These are phyloP conservation scores for Boletellus ananiceps DNA, from an alignment of 768 basidiomycete genomes.

Conservation along the genomic window DNA sequence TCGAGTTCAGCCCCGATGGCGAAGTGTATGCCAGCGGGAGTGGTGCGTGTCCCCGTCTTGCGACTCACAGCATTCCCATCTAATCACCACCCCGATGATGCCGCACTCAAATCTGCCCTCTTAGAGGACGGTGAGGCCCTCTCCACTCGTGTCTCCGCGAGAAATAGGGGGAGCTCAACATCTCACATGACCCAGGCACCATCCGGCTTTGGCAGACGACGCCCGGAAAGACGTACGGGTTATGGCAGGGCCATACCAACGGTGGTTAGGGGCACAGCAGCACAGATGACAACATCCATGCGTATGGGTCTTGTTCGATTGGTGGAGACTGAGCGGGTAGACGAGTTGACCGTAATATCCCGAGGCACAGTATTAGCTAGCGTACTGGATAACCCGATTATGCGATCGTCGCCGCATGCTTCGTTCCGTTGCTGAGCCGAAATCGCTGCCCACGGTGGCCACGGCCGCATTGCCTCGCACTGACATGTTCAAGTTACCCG, in stretches of 20 bases:
- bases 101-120: conserved; percentile 7
- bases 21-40: conserved; percentile 97
- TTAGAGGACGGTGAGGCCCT: conserved; percentile 66
- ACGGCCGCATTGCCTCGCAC: no score
- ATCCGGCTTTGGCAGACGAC: conserved; percentile 98
- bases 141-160: neutral
- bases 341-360: conserved; percentile 17
- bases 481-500: no score
- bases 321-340: conserved; percentile 10
- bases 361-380: conserved; percentile 10
- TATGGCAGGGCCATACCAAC: conserved; percentile 71
- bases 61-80: conserved; percentile 5
- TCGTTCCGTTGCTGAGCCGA: no score
- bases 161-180: neutral
- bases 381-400: neutral
- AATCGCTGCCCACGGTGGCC: no score
- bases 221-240: conserved; percentile 86
- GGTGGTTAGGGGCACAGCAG: conserved; percentile 25
- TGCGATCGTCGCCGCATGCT: no score
- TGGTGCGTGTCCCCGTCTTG: conserved; percentile 50
- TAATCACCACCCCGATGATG: conserved; percentile 8
- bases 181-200: conserved; percentile 52
- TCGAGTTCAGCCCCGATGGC: conserved; percentile 92
- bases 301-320: conserved; percentile 9
- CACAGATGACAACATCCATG: conserved; percentile 1